These are phyloP conservation scores for Ceratobasidium papillatum DNA, from an alignment of 1,284 basidiomycete species.

Conservation along the genomic window DNA sequence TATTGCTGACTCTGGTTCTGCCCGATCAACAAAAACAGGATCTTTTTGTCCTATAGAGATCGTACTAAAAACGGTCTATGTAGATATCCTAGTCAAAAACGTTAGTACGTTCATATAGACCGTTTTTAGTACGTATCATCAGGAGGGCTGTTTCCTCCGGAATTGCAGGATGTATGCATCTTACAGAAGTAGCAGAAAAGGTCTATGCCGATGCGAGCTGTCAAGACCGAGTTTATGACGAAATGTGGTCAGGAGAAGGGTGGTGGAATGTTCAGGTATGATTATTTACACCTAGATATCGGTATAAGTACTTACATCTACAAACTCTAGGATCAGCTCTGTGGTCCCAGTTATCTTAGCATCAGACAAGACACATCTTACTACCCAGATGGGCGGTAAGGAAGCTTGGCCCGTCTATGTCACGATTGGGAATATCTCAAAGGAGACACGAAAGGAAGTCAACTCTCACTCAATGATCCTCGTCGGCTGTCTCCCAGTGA, in stretches of 20 bases:
- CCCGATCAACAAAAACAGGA: too few relatives aligned
- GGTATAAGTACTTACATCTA: background rate
- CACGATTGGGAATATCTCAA: slow-evolving; percentile 38
- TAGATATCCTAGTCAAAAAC: too few relatives aligned
- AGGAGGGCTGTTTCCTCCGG: too few relatives aligned
- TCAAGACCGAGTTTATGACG: background rate
- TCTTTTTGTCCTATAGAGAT: too few relatives aligned
- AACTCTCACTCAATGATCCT: background rate
- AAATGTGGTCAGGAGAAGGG: slow-evolving; percentile 33
- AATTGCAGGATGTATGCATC: too few relatives aligned
- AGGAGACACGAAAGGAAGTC: background rate
- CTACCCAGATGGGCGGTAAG: slow-evolving; percentile 31
- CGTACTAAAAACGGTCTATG: too few relatives aligned
- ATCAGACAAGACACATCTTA: slow-evolving; percentile 41
- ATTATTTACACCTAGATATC: background rate
- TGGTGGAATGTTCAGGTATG: slow-evolving; percentile 37
- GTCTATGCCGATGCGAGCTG: background rate
- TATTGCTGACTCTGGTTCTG: too few relatives aligned
- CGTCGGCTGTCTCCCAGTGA: slow-evolving; percentile 3
- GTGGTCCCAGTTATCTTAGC: slow-evolving; percentile 39
- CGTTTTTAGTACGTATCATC: too few relatives aligned
- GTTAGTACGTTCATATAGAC: too few relatives aligned
- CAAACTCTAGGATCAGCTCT: slow-evolving; percentile 16
- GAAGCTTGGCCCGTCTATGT: slow-evolving; percentile 42
- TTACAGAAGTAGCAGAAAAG: too few relatives aligned